A percentile compares a stretch with the other conserved stretches of the same genome.
These are phyloP conservation scores for Coemansia sp. DNA, from an alignment of 192 early-diverging fungal genomes.

Conservation along the genomic window DNA sequence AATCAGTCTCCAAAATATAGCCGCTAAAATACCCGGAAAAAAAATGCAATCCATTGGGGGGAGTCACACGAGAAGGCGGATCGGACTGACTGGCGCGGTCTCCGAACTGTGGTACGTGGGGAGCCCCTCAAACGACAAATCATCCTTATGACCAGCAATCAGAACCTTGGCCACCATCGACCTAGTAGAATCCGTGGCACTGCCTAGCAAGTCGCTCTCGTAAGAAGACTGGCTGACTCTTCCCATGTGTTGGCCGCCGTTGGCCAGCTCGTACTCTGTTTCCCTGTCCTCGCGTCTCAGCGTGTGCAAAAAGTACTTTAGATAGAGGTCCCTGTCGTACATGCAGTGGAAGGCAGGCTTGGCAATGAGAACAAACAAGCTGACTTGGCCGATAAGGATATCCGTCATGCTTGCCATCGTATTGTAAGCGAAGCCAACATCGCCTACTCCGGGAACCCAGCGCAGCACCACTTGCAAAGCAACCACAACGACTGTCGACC, in stretches of 20 bases:
- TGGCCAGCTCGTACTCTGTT: slow-evolving; percentile 42
- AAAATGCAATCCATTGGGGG: neutral
- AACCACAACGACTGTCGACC: slow-evolving; percentile 15
- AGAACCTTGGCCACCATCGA: slow-evolving; percentile 18
- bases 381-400: slow-evolving; percentile 26
- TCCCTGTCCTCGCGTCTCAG: slow-evolving; percentile 22
- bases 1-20: neutral
- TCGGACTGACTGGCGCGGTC: neutral
- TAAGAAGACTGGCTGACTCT: neutral
- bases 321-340: slow-evolving; percentile 21
- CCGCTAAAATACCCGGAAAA: neutral
- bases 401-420: slow-evolving; percentile 35
- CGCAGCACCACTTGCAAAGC: slow-evolving; percentile 36
- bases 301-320: slow-evolving; percentile 25
- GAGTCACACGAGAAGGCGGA: neutral
- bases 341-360: slow-evolving; percentile 29
- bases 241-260: slow-evolving; percentile 27
- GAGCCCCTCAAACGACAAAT: neutral
- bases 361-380: slow-evolving; percentile 19
- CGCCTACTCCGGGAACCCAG: slow-evolving; percentile 33
- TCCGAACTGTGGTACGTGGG: neutral
- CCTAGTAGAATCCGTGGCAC: slow-evolving; percentile 19
- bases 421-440: slow-evolving; percentile 35
- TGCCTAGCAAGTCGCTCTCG: slow-evolving; percentile 1
- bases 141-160: neutral